Evolutionary conservation across 2,329 filamentous ascomycete genomes (phyloP), one percentile per base, ranked within the genome.

Genomic region (Trichoderma sp.): DNA sequence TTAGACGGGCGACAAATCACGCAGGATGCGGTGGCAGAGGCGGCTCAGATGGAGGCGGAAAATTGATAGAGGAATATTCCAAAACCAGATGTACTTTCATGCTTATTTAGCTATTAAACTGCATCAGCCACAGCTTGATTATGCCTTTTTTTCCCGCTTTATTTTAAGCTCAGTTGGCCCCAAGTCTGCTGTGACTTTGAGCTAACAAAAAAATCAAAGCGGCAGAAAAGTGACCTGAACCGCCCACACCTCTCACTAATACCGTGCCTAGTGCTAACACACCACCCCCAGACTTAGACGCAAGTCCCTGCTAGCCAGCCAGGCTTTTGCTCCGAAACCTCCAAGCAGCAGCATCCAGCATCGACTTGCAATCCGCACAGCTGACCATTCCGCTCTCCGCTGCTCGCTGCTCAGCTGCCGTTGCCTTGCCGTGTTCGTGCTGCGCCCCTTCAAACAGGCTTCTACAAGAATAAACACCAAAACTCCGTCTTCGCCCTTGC

Each of bases 301-400:
- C 66, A 62, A 68, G 47, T 63, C 66, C 58, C 58, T 43, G 55
- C 55, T 56, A 58, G 63, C 66, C 66, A 58, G 63, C 66, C 66
- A 68, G 66, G 57, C 66, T 37, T 62, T 62, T 61, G 35, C 66
- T 58, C 66, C 63, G 53, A 68, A 62, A 62, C 47, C 57, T 68
- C 57, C 52, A 52, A 40, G 21, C 61, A 37, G 21, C 33, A 58
- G 31, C 13, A 21, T 21, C 29, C 31, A 56, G 8, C 3, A 29
- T 13, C 53, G 19, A n/a, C 29, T 56, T 37, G 55, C 55, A 49
- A 13, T 35, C 62, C 49, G 35, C 66, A 56, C 62, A 56, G 31
- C 56, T 21, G 58, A 4, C 40, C 35, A 61, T 49, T 60, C 24
- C 53, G 37, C 63, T 49, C 53, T 33, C 57, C 21, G 64, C 64